A percentile compares a stretch with the other conserved stretches of the same genome.
Conservation (phyloP, 1,284 basidiomycete species). For the Papiliotrema laurentii region DNA sequence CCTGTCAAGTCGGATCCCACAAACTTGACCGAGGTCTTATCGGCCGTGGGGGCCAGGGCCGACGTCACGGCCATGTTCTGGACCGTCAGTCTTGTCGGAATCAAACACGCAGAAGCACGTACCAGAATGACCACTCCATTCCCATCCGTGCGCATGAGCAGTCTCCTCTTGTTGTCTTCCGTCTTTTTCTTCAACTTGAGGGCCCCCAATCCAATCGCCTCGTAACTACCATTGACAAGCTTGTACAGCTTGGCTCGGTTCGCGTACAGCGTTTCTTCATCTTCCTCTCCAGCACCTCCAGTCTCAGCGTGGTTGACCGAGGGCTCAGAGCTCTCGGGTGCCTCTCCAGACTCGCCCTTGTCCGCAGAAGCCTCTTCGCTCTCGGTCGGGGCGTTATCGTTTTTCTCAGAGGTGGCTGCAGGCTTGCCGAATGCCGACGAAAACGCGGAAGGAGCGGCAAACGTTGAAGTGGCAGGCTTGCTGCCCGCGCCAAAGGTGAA, state of each 20-base stretch:
- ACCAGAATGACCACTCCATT: slow-evolving; percentile 39
- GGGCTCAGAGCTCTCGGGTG: slow-evolving; percentile 27
- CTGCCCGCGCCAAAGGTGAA: background rate
- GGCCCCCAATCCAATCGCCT: slow-evolving; percentile 48
- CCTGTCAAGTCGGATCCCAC: slow-evolving; percentile 44
- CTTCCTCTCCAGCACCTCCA: slow-evolving; percentile 58
- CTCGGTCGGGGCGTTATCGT: background rate
- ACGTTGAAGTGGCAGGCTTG: background rate
- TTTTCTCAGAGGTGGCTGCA: background rate
- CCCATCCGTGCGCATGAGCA: slow-evolving; percentile 43
- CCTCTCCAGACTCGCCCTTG: slow-evolving; percentile 20
- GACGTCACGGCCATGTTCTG: slow-evolving; percentile 38
- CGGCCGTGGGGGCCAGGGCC: slow-evolving; percentile 23
- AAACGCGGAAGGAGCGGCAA: background rate
- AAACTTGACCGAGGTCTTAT: slow-evolving; percentile 29
- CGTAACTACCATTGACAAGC: slow-evolving; percentile 50
- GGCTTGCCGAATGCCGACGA: background rate
- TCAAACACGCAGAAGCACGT: slow-evolving; percentile 11
- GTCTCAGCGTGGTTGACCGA: slow-evolving; percentile 35
- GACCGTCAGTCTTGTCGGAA: background rate
- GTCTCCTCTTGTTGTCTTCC: slow-evolving; percentile 29
- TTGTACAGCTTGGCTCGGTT: slow-evolving; percentile 62
- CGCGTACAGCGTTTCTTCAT: slow-evolving; percentile 65
- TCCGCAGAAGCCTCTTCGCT: background rate
- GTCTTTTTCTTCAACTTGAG: slow-evolving; percentile 40